Base-by-base conservation (phyloP, 2,329 filamentous ascomycete species). In the Fonsecaea erecta region DNA sequence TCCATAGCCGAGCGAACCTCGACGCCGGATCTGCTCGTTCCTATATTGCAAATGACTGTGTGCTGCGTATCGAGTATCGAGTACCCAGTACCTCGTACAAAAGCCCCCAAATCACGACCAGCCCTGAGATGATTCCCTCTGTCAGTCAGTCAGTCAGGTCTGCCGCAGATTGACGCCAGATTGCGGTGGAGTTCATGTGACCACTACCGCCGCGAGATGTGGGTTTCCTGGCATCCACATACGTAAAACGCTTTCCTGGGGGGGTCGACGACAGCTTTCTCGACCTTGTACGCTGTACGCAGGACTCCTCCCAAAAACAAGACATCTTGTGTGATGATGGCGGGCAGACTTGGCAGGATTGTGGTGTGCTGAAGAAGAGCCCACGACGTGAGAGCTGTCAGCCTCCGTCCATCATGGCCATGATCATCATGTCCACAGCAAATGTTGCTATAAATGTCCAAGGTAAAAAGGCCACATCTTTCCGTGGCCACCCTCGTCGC, bases 201-300 rank as follows among this genome's bases (percentile, higher is more conserved):
- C 58, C 48, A 40, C 48, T 14, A n/a, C 28, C 26, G 52, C 43
- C 24, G 8, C 11, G 58, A 78, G 76, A 72, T 77, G 56, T 59
- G 40, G 56, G 28, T 51, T 59, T 40, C 43, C 26, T 16, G 21
- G 18, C 43, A 60, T 28, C 57, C 57, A 52, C 57, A 24, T 51
- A 35, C 28, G 57, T 34, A 11, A 12, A 48, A 48, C 18, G 43
- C 7, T 24, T 46, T 14, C 43, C 43, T n/a, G 3, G 16, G 3
- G 14, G 18, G 9, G 24, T 48, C 43, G 43, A 48, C 21, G 24
- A 18, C 43, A n/a, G n/a, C n/a, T n/a, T 48, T 48, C 43, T 48
- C 21, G 18, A 24, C 43, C 14, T 48, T 12, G 12, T 37, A 37
- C n/a, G 18, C 7, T 21, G 40, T 8, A 46, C 6, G 2, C n/a